Percentiles rank a stretch among this genome's conserved stretches.
Evolutionary conservation across 2,329 filamentous ascomycete species (phyloP).

Genomic region (Penicillium concentricum): DNA sequence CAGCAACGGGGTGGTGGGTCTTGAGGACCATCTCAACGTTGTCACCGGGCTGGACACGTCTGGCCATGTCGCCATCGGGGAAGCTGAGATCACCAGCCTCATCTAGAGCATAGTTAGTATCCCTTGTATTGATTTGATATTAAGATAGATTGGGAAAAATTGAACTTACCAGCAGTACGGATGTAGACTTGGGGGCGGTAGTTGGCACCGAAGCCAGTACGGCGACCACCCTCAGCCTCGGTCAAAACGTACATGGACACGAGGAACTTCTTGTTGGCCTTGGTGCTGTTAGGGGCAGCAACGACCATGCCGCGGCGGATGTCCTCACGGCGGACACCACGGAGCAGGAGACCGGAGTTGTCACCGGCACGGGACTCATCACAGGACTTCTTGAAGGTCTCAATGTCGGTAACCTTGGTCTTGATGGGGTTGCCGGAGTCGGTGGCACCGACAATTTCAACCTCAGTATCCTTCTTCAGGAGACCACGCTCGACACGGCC

Average conservation of each 20-base stretch:
- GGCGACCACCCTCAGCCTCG: conserved; percentile 97
- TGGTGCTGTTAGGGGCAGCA: conserved; percentile 76
- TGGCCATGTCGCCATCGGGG: conserved; percentile 75
- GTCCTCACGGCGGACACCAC: conserved; percentile 94
- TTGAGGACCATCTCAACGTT: conserved; percentile 96
- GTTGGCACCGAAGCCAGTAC: conserved; percentile 93
- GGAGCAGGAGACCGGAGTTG: conserved; percentile 95
- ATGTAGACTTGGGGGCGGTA: conserved; percentile 97
- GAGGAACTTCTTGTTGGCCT: conserved; percentile 88
- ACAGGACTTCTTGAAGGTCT: conserved; percentile 99
- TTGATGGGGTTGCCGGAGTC: conserved; percentile 67
- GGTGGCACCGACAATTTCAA: conserved; percentile 91
- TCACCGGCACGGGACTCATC: conserved; percentile 94
- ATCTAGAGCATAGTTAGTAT: conserved; percentile 40
- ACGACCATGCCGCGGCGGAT: conserved; percentile 93
- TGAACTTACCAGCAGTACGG: conserved; percentile 66
- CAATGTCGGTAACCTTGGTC: conserved; percentile 99
- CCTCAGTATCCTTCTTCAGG: conserved; percentile 89
- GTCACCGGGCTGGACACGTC: conserved; percentile 97
- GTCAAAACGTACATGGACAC: conserved; percentile 94
- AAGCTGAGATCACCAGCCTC: conserved; percentile 75
- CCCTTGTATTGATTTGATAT: conserved; percentile 31
- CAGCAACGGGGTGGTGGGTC: conserved; percentile 78
- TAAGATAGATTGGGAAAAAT: not conserved
- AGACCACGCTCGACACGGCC: conserved; percentile 95